Conservation (phyloP, 1,284 basidiomycete genomes). For the Cutaneotrichosporon spelunceum region DNA sequence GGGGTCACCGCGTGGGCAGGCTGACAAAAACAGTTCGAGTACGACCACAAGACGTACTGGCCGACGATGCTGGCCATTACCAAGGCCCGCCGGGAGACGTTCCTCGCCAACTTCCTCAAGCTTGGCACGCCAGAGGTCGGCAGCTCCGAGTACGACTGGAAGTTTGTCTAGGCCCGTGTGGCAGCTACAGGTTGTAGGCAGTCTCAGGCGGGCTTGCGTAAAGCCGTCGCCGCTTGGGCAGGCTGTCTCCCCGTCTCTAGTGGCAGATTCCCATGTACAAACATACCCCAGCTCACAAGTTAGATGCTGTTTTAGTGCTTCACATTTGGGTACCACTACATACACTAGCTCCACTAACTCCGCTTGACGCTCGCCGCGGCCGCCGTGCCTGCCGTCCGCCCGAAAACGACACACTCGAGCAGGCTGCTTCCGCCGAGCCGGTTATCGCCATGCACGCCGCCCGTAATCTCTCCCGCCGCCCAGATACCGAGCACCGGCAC, state of each 20-base stretch:
- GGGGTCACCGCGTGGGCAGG: too few species aligned
- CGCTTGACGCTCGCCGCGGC: slow-evolving; percentile 1
- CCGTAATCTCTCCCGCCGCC: slow-evolving; percentile 21
- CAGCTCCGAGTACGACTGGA: slow-evolving; percentile 33
- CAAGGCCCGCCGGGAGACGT: slow-evolving; percentile 25
- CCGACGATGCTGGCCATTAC: slow-evolving; percentile 31
- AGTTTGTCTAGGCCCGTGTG: slow-evolving; percentile 11
- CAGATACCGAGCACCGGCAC: slow-evolving; percentile 8
- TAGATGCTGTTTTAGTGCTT: not conserved
- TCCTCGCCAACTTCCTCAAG: slow-evolving; percentile 29
- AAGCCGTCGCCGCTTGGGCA: too few species aligned
- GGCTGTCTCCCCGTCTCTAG: too few species aligned
- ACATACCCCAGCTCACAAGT: not conserved
- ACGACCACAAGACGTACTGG: slow-evolving; percentile 42
- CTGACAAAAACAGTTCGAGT: slow-evolving; percentile 18
- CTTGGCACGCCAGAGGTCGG: slow-evolving; percentile 33
- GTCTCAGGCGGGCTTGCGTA: too few species aligned
- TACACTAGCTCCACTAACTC: not conserved
- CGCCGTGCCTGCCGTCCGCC: slow-evolving; percentile 13
- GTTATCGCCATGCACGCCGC: slow-evolving; percentile 23
- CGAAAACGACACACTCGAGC: slow-evolving; percentile 23
- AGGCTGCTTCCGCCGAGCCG: slow-evolving; percentile 17
- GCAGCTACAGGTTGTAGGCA: not conserved
- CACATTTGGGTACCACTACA: too few species aligned
- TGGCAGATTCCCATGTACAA: not conserved